Percentiles rank a stretch among this genome's conserved stretches.
Conservation (phyloP, 73 alveolate species). For the Stentor roeselii region DNA sequence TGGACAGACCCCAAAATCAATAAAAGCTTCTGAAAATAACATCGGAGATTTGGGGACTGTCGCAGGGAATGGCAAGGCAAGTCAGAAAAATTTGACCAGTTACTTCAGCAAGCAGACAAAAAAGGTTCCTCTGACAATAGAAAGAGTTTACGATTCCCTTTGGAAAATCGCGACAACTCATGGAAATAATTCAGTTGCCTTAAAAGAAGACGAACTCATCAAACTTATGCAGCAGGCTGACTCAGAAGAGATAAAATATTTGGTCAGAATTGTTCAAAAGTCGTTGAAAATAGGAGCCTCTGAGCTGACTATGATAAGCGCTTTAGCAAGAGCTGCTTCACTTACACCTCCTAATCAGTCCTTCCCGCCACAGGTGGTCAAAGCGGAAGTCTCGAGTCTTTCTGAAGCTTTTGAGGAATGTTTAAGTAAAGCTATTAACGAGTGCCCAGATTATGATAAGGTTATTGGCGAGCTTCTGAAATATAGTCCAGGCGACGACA, state of each 20-base stretch:
- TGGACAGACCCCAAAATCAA: slow-evolving; percentile 78
- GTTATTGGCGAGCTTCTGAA: slow-evolving; percentile 71
- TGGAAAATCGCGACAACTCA: slow-evolving; percentile 53
- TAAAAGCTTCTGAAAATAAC: slow-evolving; percentile 76
- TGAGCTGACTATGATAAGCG: slow-evolving; percentile 89
- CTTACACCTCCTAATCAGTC: slow-evolving; percentile 52
- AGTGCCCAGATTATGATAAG: slow-evolving; percentile 87
- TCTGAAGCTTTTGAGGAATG: slow-evolving; percentile 71
- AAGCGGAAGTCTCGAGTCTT: slow-evolving; percentile 41
- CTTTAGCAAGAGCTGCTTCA: slow-evolving; percentile 88
- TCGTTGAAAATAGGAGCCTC: slow-evolving; percentile 97
- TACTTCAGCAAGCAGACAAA: slow-evolving; percentile 64
- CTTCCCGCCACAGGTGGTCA: slow-evolving; percentile 43
- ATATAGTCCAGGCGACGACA: slow-evolving; percentile 54
- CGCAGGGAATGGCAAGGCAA: slow-evolving; percentile 81
- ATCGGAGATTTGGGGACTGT: slow-evolving; percentile 96
- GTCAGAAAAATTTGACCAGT: slow-evolving; percentile 71
- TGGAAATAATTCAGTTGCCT: slow-evolving; percentile 79
- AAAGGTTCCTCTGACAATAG: slow-evolving; percentile 51
- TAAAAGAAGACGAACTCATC: slow-evolving; percentile 72
- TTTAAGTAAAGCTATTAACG: slow-evolving; percentile 87
- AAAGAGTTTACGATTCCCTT: slow-evolving; percentile 43
- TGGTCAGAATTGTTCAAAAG: slow-evolving; percentile 91
- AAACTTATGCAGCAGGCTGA: slow-evolving; percentile 81
- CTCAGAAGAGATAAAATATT: slow-evolving; percentile 86